A percentile compares a stretch with the other conserved stretches of the same genome.
phyloP scores from a whole-genome alignment of 805 yeast genomes.

The Ogataea corticis region DNA sequence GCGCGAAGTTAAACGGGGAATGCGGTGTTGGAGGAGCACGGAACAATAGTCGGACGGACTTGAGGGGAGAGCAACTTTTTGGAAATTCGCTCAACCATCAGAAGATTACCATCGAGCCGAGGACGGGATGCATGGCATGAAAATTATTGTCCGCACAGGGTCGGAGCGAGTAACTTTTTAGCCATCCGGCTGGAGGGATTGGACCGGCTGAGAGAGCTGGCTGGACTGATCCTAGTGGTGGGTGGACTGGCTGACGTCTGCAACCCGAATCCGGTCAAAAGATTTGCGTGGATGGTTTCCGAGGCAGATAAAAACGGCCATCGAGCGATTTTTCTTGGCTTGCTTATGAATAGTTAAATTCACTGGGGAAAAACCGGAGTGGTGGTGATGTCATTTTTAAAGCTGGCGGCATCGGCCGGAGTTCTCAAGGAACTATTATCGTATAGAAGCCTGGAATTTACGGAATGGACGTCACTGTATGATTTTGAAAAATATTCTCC shows the following conservation, averaged over 20 bases:
- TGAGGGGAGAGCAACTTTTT: not conserved
- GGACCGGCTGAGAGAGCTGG: not conserved
- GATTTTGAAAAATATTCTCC: not conserved
- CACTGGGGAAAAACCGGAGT: not conserved
- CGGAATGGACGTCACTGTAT: not conserved
- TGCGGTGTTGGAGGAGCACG: not conserved
- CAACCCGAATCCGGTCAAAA: not conserved
- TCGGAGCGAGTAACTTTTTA: not conserved
- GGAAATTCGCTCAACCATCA: constrained; percentile 1
- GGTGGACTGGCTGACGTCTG: not conserved
- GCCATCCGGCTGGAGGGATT: not conserved
- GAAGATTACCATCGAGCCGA: not conserved
- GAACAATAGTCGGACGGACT: constrained; percentile 4
- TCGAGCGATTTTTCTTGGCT: constrained; percentile 6
- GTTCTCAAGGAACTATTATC: no score
- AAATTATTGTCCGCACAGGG: not conserved
- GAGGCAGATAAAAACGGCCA: constrained; percentile 2
- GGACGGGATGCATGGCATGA: not conserved
- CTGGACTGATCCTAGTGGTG: not conserved
- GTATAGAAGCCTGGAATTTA: not conserved
- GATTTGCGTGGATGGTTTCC: not conserved
- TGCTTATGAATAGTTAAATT: not conserved
- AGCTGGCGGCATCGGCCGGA: constrained; percentile 1
- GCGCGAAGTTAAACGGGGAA: constrained; percentile 2
- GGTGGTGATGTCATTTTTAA: constrained; percentile 1